Base-by-base conservation (phyloP, 768 basidiomycete genomes). In the Mycena epipterygia region DNA sequence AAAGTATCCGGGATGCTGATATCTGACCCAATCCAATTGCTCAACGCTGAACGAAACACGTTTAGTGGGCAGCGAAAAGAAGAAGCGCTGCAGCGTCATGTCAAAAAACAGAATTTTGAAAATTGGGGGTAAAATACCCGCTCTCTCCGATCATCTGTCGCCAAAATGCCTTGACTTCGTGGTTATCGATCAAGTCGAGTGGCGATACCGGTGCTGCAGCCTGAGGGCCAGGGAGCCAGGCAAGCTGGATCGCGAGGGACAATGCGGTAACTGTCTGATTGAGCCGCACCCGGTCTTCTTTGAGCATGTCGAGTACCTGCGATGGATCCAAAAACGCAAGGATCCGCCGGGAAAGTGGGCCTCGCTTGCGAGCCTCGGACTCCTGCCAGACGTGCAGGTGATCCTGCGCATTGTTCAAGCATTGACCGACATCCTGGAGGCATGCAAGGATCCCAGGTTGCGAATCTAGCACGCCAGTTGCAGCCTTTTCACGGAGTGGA, bases 301-400 rank as follows among this genome's bases (percentile, higher is more conserved):
- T 51, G 29, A 69, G 32, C 46, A 32, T 32, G 4, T 21, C 61
- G 23, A 69, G 44, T 12, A 63, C 61, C n/a, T 63, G 60, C 37
- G 53, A 51, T 42, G 67, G 67, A 23, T 69, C 55, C 1, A 69
- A 55, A 51, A 69, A 69, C 44, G 67, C 67, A 14, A 69, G 55
- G 32, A 69, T 62, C 35, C 67, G 52, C 19, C 61, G 60, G 19
- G 19, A 1, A 23, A 63, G 13, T 3, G 35, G 8, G 35, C 67
- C 44, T 21, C 29, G 8, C 35, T 63, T 69, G 29, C 61, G 67
- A 1, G 55, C 21, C 29, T 69, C 32, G 9, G 67, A 42, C 5
- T 69, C 67, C 27, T 69, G 67, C 61, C 67, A 69, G 9, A 61
- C 58, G 19, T 69, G 67, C 16, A 69, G 55, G 29, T 63, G 67